These are phyloP conservation scores for Solanum bulbocastanum DNA, from an alignment of 257 asterid genomes.

Conservation along the genomic window DNA sequence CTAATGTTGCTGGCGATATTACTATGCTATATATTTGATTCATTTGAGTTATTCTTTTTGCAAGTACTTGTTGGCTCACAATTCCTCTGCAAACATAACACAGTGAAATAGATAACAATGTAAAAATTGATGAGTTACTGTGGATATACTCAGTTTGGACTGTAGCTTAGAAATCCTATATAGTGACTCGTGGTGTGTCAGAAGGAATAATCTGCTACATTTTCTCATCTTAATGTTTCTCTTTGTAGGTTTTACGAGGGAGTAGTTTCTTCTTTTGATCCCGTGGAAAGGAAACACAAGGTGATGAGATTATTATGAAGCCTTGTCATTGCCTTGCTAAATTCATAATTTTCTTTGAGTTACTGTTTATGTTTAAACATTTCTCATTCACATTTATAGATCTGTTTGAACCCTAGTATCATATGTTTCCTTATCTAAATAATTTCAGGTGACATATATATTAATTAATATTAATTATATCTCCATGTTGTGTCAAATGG, in stretches of 20 bases:
- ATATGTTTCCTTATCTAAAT: background rate
- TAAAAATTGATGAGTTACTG: background rate
- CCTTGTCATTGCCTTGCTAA: background rate
- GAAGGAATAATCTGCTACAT: background rate
- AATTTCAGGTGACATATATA: background rate
- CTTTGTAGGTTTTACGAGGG: conserved; percentile 46
- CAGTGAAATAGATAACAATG: background rate
- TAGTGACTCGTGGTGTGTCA: background rate
- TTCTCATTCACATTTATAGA: background rate
- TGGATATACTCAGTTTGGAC: background rate
- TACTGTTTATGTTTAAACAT: background rate
- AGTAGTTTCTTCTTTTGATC: conserved; percentile 30
- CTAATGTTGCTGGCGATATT: background rate
- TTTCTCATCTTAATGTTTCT: conserved; percentile 9
- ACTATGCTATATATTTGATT: background rate
- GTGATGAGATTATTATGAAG: conserved; percentile 10
- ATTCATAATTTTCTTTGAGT: background rate
- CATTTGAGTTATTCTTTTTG: background rate
- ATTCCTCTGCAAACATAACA: background rate
- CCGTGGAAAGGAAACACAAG: conserved; percentile 33
- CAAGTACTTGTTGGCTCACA: background rate
- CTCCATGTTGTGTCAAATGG: background rate
- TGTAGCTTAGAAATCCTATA: background rate
- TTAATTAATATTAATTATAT: background rate
- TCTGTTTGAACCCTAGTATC: background rate